Evolutionary conservation across 2,329 filamentous ascomycete genomes (phyloP), one percentile per base, ranked within the genome.

Genomic region (Tympanopsis confertula): DNA sequence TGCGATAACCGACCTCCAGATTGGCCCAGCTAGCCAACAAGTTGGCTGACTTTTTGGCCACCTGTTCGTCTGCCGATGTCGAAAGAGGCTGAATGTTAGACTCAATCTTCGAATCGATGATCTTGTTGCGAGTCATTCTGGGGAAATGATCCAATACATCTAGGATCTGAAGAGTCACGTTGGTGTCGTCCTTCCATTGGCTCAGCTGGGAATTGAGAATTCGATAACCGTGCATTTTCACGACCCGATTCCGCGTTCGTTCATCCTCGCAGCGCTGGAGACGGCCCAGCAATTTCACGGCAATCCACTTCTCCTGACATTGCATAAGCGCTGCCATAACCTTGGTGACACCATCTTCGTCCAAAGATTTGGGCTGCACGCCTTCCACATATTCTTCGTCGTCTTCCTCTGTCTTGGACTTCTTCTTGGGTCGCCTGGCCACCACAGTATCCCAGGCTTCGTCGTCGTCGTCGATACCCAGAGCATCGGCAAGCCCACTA

Each of bases 271-370:
- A 88, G 29, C 75, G 73, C 58, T 94, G 86, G 44, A 98, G 87
- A 38, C 91, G 88, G 47, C 80, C 74, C 42, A 98, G 74, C 40
- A 98, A 68, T 62, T 96, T 96, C 61, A 95, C 87, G 3, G 86
- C 87, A 58, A 98, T 95, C 91, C 91, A 98, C 61, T 95, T 95
- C 68, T 98, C 91, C 61, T 94, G 94, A 69, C 86, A 94, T 58
- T 95, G 89, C 78, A 94, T 88, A 41, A 98, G 75, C 38, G 87
- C 82, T 18, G 89, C 88, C 86, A 95, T 94, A 58, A 95, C 86
- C 61, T 93, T 94, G 50, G 82, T 86, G 43, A 93, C 86, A 44
- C 83, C 86, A 41, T 82, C 76, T 50, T 91, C 85, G 46, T 86
- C 79, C 42, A 95, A 71, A 35, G 74, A 78, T 51, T 79, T 84